Percentiles rank a stretch among this genome's conserved stretches.
phyloP scores from a whole-genome alignment of 2,329 filamentous ascomycete genomes.

The Phyllosticta capitalensis region DNA sequence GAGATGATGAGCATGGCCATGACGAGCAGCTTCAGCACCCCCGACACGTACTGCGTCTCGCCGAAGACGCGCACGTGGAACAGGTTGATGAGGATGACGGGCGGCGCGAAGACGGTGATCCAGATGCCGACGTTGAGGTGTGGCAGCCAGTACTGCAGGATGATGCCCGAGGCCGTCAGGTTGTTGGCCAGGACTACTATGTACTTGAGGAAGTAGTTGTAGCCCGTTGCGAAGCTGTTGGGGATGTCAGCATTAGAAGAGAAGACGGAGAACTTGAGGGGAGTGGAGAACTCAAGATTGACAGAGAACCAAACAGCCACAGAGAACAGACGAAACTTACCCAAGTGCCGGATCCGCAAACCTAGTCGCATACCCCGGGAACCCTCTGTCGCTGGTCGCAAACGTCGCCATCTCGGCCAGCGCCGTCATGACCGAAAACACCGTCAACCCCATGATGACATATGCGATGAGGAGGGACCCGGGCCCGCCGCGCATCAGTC shows the following conservation, averaged over 20 bases:
- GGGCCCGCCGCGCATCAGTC: slow-evolving; percentile 28
- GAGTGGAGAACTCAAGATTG: too few relatives aligned
- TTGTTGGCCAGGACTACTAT: slow-evolving; percentile 30
- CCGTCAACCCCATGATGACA: slow-evolving; percentile 52
- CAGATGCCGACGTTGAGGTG: slow-evolving; percentile 41
- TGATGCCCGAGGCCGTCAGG: slow-evolving; percentile 27
- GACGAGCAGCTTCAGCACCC: slow-evolving; percentile 29
- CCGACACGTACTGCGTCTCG: slow-evolving; percentile 39
- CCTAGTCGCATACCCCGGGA: slow-evolving; percentile 67
- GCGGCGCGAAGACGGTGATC: slow-evolving; percentile 47
- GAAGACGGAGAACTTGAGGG: background rate
- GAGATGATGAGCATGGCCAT: slow-evolving; percentile 42
- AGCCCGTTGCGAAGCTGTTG: slow-evolving; percentile 23
- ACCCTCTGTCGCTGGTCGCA: slow-evolving; percentile 66
- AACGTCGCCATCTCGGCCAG: slow-evolving; percentile 63
- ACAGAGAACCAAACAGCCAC: too few relatives aligned
- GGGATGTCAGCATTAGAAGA: background rate
- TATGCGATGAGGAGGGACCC: slow-evolving; percentile 38
- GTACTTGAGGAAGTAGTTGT: slow-evolving; percentile 26
- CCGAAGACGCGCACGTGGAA: slow-evolving; percentile 16
- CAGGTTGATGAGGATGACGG: slow-evolving; percentile 13
- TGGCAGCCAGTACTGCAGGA: slow-evolving; percentile 54
- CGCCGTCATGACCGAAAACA: slow-evolving; percentile 63
- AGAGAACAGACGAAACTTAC: background rate
- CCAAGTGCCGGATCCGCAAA: slow-evolving; percentile 64